Base-by-base conservation (phyloP, 306 rosid genomes). In the Sesbania bispinosa region DNA sequence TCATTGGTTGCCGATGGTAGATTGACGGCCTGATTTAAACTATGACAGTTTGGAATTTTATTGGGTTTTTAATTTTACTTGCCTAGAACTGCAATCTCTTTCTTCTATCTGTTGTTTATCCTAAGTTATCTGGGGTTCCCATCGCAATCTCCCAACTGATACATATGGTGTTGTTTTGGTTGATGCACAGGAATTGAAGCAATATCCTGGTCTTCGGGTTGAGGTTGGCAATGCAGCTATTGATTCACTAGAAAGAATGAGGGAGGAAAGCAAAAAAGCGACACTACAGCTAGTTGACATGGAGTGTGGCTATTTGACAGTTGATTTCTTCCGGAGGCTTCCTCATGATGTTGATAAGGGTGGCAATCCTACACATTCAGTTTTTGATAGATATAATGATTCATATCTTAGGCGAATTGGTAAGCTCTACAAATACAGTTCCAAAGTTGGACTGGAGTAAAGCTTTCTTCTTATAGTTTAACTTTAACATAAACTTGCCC, bases 281-380 rank as follows among this genome's bases (percentile, higher is more conserved):
- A 79, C 98, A 0, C 89, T 93, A 1, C 85, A 80, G 80, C 85
- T 93, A 16, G 98, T 93, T 62, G 98, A 93, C 63, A 93, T 93
- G 98, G 98, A 93, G 71, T 79, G 90, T 66, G 84, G 96, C 71
- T 93, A 93, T 85, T 84, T 93, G 79, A 93, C 96, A 0, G 97
- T 90, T 47, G 98, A 93, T 51, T 93, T 83, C 93, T 93, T 93
- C 76, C 85, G 98, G 60, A 93, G 84, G 81, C 96, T 93, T 74
- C 98, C 98, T 75, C 98, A 93, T 59, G 96, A 93, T 64, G 83
- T 93, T 74, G 98, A 93, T 42, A 93, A 93, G 88, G 98, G 98
- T 9, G 98, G 98, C 83, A 90, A 90, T 77, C 96, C 98, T n/a
- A 88, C 98, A 0, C 98, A 90, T 83, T 93, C 98, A 10, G 77